A percentile compares a stretch with the other conserved stretches of the same genome.
Evolutionary conservation across 1,284 basidiomycete genomes (phyloP).

Genomic region (Cryptococcus floricola): DNA sequence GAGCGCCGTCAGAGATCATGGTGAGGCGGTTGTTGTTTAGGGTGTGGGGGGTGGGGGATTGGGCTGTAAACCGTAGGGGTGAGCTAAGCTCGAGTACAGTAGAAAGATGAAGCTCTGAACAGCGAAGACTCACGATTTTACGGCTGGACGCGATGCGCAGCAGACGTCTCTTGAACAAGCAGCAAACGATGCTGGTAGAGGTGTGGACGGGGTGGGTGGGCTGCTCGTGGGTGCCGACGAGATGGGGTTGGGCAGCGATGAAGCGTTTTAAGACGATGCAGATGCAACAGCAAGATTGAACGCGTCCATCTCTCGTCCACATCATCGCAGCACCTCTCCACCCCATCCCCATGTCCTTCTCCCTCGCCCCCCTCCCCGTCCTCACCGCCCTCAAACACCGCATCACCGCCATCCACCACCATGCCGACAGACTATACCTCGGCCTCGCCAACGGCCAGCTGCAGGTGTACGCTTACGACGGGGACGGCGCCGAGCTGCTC

Average conservation of each 20-base stretch:
- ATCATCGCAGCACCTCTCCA: not conserved
- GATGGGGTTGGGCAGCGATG: no score
- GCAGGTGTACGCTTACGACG: slow-evolving; percentile 45
- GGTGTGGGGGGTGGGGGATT: not conserved
- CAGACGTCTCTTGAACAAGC: not conserved
- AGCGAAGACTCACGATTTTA: no score
- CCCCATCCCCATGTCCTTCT: slow-evolving; percentile 12
- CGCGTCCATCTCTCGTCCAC: not conserved
- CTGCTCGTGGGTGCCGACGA: no score
- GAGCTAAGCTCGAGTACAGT: no score
- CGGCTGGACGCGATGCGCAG: not conserved
- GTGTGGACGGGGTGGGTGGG: not conserved
- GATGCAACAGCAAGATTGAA: not conserved
- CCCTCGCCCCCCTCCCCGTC: not conserved
- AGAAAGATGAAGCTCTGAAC: no score
- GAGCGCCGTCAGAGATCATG: slow-evolving; percentile 70
- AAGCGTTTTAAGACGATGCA: no score
- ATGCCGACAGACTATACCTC: slow-evolving; percentile 71
- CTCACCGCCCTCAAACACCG: not conserved
- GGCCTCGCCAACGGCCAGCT: slow-evolving; percentile 69
- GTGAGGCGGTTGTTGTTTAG: not conserved
- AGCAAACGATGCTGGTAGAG: not conserved
- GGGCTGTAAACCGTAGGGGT: not conserved
- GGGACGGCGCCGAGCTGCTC: slow-evolving; percentile 25
- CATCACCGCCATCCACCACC: slow-evolving; percentile 3